These are phyloP conservation scores for Coniella vitis DNA, from an alignment of 2,329 filamentous ascomycete species.

Conservation along the genomic window DNA sequence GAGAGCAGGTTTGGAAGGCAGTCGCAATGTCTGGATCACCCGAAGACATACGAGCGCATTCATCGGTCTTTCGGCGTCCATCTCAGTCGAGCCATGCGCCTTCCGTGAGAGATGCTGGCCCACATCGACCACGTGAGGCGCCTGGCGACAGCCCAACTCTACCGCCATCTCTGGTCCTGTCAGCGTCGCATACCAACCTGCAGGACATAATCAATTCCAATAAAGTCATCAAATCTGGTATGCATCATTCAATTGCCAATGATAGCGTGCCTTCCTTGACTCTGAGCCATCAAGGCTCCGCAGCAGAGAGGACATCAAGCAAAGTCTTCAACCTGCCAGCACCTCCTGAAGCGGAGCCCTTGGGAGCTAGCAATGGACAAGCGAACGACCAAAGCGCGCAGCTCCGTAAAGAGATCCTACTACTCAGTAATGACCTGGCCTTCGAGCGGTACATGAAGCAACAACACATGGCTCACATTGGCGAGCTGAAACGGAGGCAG, in stretches of 20 bases:
- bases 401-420: constrained; percentile 66
- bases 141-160: constrained; percentile 57
- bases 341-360: constrained; percentile 22
- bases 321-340: constrained; percentile 23
- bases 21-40: not conserved
- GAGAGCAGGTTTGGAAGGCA: constrained; percentile 40
- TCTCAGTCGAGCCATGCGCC: constrained; percentile 46
- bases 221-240: constrained; percentile 47
- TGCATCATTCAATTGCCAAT: constrained; percentile 49
- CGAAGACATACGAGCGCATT: constrained; percentile 30
- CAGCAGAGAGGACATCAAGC: constrained; percentile 30
- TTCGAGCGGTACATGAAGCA: constrained; percentile 81
- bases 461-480: constrained; percentile 76
- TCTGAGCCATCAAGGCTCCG: constrained; percentile 43
- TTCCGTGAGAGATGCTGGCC: constrained; percentile 40
- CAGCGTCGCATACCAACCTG: constrained; percentile 47
- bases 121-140: constrained; percentile 32
- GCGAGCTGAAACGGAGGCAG: constrained; percentile 66
- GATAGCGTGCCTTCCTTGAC: constrained; percentile 51
- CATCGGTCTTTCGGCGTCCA: constrained; percentile 33
- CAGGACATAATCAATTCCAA: constrained; percentile 56
- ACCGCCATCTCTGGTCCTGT: constrained; percentile 40
- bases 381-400: constrained; percentile 39
- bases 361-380: constrained; percentile 24
- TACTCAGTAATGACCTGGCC: constrained; percentile 72